Evolutionary conservation across 306 rosid species (phyloP).

Genomic region (Mimosa pudica): DNA sequence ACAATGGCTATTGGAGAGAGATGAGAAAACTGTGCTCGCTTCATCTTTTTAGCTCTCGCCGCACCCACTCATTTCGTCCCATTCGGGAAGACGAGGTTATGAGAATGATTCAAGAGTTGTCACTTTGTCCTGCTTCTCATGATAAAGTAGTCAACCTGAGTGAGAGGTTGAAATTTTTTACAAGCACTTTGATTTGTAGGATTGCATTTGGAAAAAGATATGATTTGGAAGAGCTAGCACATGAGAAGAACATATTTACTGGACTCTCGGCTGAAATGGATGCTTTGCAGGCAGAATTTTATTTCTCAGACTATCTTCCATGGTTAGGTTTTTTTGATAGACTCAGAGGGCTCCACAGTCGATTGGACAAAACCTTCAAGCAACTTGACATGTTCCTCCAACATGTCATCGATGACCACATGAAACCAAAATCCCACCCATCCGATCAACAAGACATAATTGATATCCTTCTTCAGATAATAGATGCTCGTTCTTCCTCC

Average conservation of each 20-base stretch:
- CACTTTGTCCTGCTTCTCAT: not conserved
- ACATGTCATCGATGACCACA: too few species aligned
- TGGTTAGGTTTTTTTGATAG: too few species aligned
- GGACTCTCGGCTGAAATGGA: too few species aligned
- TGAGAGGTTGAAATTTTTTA: slow-evolving; percentile 29
- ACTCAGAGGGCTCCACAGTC: too few species aligned
- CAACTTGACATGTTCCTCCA: too few species aligned
- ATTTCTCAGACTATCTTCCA: too few species aligned
- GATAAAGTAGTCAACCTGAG: slow-evolving; percentile 19
- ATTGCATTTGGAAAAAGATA: slow-evolving; percentile 44
- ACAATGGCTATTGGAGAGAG: slow-evolving; percentile 53
- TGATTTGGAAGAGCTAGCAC: slow-evolving; percentile 2
- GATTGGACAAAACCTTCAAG: too few species aligned
- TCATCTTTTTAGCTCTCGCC: slow-evolving; percentile 43
- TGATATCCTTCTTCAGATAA: too few species aligned
- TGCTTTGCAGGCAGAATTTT: too few species aligned
- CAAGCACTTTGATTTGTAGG: slow-evolving; percentile 40
- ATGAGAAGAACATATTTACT: not conserved
- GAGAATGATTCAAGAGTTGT: not conserved
- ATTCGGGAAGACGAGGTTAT: not conserved
- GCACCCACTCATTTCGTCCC: slow-evolving; percentile 36
- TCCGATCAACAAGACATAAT: too few species aligned
- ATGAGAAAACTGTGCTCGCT: slow-evolving; percentile 42
- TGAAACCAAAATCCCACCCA: too few species aligned
- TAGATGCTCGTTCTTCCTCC: too few species aligned